Evolutionary conservation across 2,329 filamentous ascomycete species (phyloP).

Genomic region (Cladosporium sp.): DNA sequence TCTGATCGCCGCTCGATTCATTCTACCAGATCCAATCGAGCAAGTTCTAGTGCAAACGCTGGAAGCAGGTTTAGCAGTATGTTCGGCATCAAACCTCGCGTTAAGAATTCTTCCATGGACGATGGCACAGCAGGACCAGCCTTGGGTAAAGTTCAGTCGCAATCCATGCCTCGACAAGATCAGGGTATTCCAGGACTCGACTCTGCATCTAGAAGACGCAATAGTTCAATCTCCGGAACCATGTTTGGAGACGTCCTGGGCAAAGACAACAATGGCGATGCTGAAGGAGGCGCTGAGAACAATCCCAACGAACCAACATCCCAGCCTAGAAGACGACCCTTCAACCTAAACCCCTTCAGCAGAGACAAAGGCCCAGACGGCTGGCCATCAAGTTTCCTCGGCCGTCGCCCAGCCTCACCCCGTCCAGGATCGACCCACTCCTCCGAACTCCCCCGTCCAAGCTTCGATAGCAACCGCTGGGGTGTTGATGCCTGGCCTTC

Average conservation of each 20-base stretch:
- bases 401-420: slow-evolving; percentile 44
- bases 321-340: slow-evolving; percentile 38
- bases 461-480: slow-evolving; percentile 61
- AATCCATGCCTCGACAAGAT: slow-evolving; percentile 65
- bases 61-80: slow-evolving; percentile 49
- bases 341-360: slow-evolving; percentile 27
- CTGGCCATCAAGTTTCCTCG: slow-evolving; percentile 35
- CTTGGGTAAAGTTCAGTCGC: slow-evolving; percentile 58
- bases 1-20: slow-evolving; percentile 43
- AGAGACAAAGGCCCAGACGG: slow-evolving; percentile 34
- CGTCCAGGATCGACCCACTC: slow-evolving; percentile 50
- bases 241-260: slow-evolving; percentile 41
- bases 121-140: slow-evolving; percentile 66
- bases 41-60: slow-evolving; percentile 34
- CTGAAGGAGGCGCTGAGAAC: slow-evolving; percentile 16
- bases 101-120: slow-evolving; percentile 57
- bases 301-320: slow-evolving; percentile 14
- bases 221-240: slow-evolving; percentile 50
- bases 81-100: slow-evolving; percentile 54
- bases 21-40: slow-evolving; percentile 47
- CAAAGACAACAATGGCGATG: neutral
- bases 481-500: slow-evolving; percentile 35
- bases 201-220: slow-evolving; percentile 33
- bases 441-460: slow-evolving; percentile 68
- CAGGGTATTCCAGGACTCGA: slow-evolving; percentile 31